Evolutionary conservation across 306 rosid genomes (phyloP), one percentile per base, ranked within the genome.

Genomic region (Fagus crenata): DNA sequence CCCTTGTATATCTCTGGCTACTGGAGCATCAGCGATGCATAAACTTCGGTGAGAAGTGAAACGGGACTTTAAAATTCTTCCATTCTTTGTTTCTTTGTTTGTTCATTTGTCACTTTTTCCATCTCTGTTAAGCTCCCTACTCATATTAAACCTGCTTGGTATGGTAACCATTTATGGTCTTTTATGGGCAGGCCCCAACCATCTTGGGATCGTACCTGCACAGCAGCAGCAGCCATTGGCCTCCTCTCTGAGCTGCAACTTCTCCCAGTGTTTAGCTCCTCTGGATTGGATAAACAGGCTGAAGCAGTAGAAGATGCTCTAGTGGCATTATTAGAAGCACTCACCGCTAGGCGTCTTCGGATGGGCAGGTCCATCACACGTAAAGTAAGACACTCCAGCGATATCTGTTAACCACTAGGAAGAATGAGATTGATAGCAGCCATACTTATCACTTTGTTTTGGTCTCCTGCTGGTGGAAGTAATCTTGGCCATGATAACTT

Each of bases 141-240:
- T 53, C 55, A 70, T 65, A n/a, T n/a, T 64, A 37, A 80, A 37
- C 81, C 69, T 68, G 22, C 69, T 72, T 65, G 9, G 28, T 77
- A 72, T 46, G 51, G 51, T 46, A 9, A 43, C 51, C 35, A 59
- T 80, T 59, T 72, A 37, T 79, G 80, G 58, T 35, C 36, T 53
- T 71, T 75, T 81, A 18, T 77, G 35, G 56, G 72, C 85, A 94
- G 98, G 86, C 97, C 98, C 73, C 97, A 94, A 72, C 98, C 98
- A 53, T 90, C 97, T 53, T 90, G 97, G 98, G 98, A 94, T 59
- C 97, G 97, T 2, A 94, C 98, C 15, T 94, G 97, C 72, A 94
- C 98, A 0, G 97, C 97, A 0, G 97, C 93, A 11, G 98, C 98
- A 0, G 97, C 93, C 0, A 84, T 80, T 36, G 89, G 91, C 80